These are phyloP conservation scores for Ogataea thermomethanolica DNA, from an alignment of 805 yeast genomes.

Conservation along the genomic window DNA sequence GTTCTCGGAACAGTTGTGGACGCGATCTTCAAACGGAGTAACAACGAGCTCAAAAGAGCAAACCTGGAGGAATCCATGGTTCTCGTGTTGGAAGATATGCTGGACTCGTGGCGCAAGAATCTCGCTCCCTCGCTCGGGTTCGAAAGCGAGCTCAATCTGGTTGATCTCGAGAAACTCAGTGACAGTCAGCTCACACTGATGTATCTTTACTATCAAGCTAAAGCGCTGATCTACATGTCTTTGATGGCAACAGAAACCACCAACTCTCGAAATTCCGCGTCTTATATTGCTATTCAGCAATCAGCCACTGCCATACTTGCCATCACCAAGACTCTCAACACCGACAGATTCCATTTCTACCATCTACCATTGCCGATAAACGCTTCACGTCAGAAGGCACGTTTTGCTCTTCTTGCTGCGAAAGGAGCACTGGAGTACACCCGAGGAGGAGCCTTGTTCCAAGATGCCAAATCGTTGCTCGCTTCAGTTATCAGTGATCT, in stretches of 20 bases:
- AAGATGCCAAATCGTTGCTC: conserved; percentile 60
- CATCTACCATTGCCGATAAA: conserved; percentile 64
- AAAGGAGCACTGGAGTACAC: conserved; percentile 78
- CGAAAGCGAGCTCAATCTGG: conserved; percentile 55
- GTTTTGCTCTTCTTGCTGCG: conserved; percentile 63
- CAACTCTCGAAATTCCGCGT: conserved; percentile 44
- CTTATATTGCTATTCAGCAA: conserved; percentile 66
- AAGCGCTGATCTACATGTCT: conserved; percentile 62
- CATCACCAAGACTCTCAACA: conserved; percentile 39
- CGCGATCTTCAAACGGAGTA: conserved; percentile 61
- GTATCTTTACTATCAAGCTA: conserved; percentile 58
- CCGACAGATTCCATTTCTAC: conserved; percentile 36
- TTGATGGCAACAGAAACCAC: conserved; percentile 45
- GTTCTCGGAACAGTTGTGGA: conserved; percentile 73
- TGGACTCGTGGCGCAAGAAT: conserved; percentile 77
- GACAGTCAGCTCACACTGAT: conserved; percentile 53
- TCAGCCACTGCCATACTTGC: conserved; percentile 59
- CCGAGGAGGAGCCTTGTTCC: conserved; percentile 76
- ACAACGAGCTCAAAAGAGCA: conserved; percentile 29
- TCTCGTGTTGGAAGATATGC: conserved; percentile 51
- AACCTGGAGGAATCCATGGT: conserved; percentile 31
- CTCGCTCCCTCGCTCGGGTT: conserved; percentile 60
- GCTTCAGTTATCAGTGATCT: conserved; percentile 47
- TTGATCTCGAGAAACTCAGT: conserved; percentile 33
- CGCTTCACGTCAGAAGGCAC: conserved; percentile 56